phyloP scores from a whole-genome alignment of 1,284 basidiomycete genomes.

The Ustilago shanxiensis region DNA sequence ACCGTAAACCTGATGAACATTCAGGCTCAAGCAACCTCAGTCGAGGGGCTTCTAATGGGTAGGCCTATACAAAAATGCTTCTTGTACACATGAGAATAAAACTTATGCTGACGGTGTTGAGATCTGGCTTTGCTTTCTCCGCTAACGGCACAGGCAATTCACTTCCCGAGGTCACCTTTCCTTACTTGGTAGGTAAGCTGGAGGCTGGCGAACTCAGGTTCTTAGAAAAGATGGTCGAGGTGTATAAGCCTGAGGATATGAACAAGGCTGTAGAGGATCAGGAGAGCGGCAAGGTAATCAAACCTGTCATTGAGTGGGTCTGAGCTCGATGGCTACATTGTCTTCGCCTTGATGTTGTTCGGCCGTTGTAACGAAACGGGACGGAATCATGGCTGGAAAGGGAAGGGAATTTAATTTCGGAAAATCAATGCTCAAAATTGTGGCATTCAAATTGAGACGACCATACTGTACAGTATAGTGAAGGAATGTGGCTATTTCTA shows the following conservation, averaged over 20 bases:
- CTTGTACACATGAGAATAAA: too few species aligned
- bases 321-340: neutral
- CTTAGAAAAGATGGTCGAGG: constrained; percentile 34
- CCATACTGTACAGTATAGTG: too few species aligned
- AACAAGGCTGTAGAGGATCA: constrained; percentile 30
- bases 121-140: neutral
- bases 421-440: too few species aligned
- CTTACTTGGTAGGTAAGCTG: constrained; percentile 34
- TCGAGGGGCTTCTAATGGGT: constrained; percentile 40
- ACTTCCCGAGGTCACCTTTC: constrained; percentile 25
- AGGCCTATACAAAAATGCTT: neutral
- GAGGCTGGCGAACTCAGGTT: constrained; percentile 32
- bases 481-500: too few species aligned
- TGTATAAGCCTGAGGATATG: constrained; percentile 43
- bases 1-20: too few species aligned
- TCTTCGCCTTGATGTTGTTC: too few species aligned
- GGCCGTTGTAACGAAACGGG: too few species aligned
- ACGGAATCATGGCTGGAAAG: too few species aligned
- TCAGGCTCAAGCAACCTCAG: constrained; percentile 26
- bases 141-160: constrained; percentile 26
- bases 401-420: too few species aligned
- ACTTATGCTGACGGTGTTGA: neutral
- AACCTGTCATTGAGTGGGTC: constrained; percentile 47
- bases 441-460: too few species aligned
- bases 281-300: constrained; percentile 43